Conservation (phyloP, 345 rosid genomes). For the Populus pruinosa region DNA sequence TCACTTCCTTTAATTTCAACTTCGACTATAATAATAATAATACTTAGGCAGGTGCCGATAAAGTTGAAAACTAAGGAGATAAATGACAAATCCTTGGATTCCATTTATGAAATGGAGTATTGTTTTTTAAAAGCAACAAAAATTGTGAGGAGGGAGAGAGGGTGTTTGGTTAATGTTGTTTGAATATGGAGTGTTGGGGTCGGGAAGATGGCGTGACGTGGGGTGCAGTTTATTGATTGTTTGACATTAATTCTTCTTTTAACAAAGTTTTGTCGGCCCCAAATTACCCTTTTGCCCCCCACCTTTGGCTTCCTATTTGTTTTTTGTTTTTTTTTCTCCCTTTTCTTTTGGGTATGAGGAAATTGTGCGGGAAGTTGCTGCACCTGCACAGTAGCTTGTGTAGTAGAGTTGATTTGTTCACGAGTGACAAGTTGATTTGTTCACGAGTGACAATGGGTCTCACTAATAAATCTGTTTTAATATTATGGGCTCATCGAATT, state of each 20-base stretch:
- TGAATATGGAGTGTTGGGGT: constrained; percentile 1
- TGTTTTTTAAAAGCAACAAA: neutral
- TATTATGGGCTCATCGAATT: neutral
- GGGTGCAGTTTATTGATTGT: constrained; percentile 14
- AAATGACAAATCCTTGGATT: constrained; percentile 14
- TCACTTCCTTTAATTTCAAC: neutral
- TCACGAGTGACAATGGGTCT: neutral
- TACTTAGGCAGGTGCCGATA: neutral
- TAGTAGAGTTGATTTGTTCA: neutral
- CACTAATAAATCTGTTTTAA: neutral
- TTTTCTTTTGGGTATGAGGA: too few species aligned
- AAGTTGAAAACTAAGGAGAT: neutral
- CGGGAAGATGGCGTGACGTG: constrained; percentile 26
- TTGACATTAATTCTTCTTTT: constrained; percentile 20
- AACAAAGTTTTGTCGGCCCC: constrained; percentile 14
- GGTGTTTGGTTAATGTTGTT: neutral
- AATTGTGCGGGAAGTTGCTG: neutral
- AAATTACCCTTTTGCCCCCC: constrained; percentile 20
- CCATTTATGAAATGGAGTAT: neutral
- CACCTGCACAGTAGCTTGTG: neutral
- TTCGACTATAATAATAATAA: neutral
- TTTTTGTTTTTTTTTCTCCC: neutral
- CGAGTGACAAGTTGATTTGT: neutral
- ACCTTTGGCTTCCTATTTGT: too few species aligned
- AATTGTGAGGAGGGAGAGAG: neutral